phyloP scores from a whole-genome alignment of 371 early-diverging fungal species.

The Zopfochytrium polystomum region DNA sequence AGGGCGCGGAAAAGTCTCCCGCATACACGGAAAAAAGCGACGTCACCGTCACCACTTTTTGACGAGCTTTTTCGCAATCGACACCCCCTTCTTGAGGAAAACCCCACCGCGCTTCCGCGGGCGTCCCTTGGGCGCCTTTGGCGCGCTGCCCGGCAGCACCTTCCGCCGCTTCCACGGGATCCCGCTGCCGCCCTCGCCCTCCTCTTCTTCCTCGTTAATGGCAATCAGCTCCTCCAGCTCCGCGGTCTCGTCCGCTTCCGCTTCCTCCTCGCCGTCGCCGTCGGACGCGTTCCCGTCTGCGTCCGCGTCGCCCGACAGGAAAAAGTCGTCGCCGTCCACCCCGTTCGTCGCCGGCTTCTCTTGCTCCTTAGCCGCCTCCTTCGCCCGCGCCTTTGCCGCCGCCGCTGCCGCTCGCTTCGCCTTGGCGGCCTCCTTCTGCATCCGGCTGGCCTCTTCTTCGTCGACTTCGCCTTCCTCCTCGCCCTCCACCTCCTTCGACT shows the following conservation, averaged over 20 bases:
- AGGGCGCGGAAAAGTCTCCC: too few species aligned
- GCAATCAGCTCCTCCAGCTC: constrained; percentile 5
- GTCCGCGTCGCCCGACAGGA: constrained; percentile 7
- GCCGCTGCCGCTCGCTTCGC: neutral
- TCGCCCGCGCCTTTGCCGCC: constrained; percentile 7
- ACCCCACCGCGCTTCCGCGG: neutral
- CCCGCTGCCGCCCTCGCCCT: neutral
- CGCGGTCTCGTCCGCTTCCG: neutral
- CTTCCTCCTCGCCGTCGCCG: neutral
- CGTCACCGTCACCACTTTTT: too few species aligned
- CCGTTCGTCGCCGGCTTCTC: constrained; percentile 8
- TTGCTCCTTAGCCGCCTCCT: neutral
- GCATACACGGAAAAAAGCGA: too few species aligned
- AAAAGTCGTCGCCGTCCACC: constrained; percentile 23
- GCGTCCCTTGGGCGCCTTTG: neutral
- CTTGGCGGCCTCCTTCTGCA: neutral
- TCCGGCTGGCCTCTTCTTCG: neutral
- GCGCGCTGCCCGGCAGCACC: too few species aligned
- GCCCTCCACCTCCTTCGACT: neutral
- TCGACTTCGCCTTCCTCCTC: neutral
- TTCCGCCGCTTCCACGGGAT: too few species aligned
- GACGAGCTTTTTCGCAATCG: neutral
- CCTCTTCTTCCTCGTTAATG: neutral
- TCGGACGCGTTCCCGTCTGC: constrained; percentile 1
- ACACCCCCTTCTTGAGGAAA: neutral